phyloP scores from a whole-genome alignment of 805 yeast species.

The Candida glaebosa region DNA sequence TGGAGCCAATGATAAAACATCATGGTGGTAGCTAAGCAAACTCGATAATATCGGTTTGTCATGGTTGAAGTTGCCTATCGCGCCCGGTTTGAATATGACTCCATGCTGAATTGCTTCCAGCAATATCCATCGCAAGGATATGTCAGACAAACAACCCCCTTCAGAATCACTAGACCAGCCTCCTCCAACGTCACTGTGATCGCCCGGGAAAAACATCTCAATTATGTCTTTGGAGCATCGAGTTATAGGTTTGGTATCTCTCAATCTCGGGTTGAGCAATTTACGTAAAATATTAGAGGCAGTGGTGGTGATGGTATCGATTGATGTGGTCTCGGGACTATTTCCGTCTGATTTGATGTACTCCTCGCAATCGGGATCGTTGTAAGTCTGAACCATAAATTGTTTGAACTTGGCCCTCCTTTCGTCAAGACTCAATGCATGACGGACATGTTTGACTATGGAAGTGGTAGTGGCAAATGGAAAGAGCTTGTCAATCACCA shows the following conservation, averaged over 20 bases:
- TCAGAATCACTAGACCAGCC: slow-evolving; percentile 51
- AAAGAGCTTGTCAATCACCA: slow-evolving; percentile 53
- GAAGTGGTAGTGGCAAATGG: slow-evolving; percentile 52
- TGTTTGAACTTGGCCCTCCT: slow-evolving; percentile 62
- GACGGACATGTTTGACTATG: slow-evolving; percentile 57
- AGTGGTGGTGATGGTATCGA: not conserved
- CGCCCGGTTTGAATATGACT: slow-evolving; percentile 38
- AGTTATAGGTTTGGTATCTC: slow-evolving; percentile 1
- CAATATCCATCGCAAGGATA: slow-evolving; percentile 61
- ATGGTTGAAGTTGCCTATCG: slow-evolving; percentile 37
- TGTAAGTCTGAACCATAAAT: slow-evolving; percentile 44
- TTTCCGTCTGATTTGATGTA: not conserved
- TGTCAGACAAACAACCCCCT: slow-evolving; percentile 41
- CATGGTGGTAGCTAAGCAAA: slow-evolving; percentile 50
- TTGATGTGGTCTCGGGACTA: not conserved
- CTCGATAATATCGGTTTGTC: slow-evolving; percentile 39
- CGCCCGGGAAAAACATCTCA: slow-evolving; percentile 68
- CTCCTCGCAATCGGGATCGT: slow-evolving; percentile 2
- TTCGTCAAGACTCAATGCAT: slow-evolving; percentile 67
- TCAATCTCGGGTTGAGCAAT: not conserved
- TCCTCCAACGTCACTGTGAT: slow-evolving; percentile 69
- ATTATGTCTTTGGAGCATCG: slow-evolving; percentile 27
- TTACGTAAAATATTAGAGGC: not conserved
- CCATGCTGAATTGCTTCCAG: slow-evolving; percentile 52
- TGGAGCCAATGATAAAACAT: slow-evolving; percentile 30